Evolutionary conservation across 345 rosid species (phyloP).

Genomic region (Hibiscus trionum): DNA sequence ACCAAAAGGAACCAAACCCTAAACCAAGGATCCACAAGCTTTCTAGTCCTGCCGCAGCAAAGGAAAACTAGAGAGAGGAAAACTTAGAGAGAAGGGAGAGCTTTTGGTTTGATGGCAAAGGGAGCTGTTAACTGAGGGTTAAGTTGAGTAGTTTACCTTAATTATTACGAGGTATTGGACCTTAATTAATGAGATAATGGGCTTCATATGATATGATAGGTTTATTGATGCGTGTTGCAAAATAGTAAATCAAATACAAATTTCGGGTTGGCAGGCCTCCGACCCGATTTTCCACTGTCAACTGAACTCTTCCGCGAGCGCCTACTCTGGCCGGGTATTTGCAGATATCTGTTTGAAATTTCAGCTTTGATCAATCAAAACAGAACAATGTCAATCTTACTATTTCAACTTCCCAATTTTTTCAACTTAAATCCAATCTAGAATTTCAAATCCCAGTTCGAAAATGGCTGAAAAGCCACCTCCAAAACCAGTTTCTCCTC

Average conservation of each 20-base stretch:
- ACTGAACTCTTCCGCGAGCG: neutral
- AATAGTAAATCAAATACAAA: neutral
- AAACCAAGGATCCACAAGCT: too few species aligned
- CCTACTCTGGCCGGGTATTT: neutral
- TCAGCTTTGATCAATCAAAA: neutral
- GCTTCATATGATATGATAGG: neutral
- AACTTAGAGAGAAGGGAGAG: too few species aligned
- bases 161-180: neutral
- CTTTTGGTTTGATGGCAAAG: too few species aligned
- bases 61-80: too few species aligned
- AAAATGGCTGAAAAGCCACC: conserved; percentile 31
- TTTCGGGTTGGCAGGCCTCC: neutral
- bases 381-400: neutral
- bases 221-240: neutral
- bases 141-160: too few species aligned
- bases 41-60: too few species aligned
- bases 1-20: too few species aligned
- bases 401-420: neutral
- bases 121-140: too few species aligned
- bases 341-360: neutral
- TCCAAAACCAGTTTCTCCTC: conserved; percentile 44
- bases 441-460: neutral
- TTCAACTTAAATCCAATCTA: neutral
- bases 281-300: neutral
- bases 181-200: neutral